Evolutionary conservation across 306 rosid species (phyloP).

Genomic region (Castanospermum australe): DNA sequence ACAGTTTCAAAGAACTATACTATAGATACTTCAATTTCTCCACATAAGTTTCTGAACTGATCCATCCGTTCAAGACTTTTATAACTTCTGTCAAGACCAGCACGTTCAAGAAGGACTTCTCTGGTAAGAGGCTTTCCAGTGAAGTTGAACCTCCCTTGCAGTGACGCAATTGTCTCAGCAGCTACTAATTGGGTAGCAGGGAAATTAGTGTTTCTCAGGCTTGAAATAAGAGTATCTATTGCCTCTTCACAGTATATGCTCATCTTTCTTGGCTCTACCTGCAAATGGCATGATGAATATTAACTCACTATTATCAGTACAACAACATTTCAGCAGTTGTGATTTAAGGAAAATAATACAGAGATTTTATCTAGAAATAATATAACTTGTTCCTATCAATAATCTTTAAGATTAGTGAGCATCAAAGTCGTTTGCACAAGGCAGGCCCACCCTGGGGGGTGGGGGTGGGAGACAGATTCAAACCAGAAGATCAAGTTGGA

Average conservation of each 20-base stretch:
- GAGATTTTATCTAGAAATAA: not conserved
- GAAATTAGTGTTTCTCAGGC: constrained; percentile 68
- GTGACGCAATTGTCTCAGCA: constrained; percentile 71
- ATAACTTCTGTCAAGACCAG: constrained; percentile 57
- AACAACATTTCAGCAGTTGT: not conserved
- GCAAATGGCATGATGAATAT: constrained; percentile 28
- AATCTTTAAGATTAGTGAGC: constrained; percentile 7
- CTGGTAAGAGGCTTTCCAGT: constrained; percentile 65
- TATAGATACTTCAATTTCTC: constrained; percentile 43
- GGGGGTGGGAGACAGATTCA: no score
- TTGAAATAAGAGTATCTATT: constrained; percentile 73
- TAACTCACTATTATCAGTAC: constrained; percentile 11
- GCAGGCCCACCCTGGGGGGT: no score
- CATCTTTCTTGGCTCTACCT: constrained; percentile 90
- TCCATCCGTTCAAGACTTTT: constrained; percentile 47
- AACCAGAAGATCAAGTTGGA: constrained; percentile 98
- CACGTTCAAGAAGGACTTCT: constrained; percentile 77
- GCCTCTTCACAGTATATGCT: constrained; percentile 97
- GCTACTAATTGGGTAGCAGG: constrained; percentile 72
- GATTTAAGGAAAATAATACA: not conserved
- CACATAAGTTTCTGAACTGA: constrained; percentile 39
- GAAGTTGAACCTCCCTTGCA: constrained; percentile 78
- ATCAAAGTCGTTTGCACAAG: no score
- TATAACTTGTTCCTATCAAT: not conserved
- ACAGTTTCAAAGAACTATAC: constrained; percentile 45